Percentiles rank a stretch among this genome's conserved stretches.
Conservation (phyloP, 805 yeast genomes). For the Lachancea lanzarotensis region DNA sequence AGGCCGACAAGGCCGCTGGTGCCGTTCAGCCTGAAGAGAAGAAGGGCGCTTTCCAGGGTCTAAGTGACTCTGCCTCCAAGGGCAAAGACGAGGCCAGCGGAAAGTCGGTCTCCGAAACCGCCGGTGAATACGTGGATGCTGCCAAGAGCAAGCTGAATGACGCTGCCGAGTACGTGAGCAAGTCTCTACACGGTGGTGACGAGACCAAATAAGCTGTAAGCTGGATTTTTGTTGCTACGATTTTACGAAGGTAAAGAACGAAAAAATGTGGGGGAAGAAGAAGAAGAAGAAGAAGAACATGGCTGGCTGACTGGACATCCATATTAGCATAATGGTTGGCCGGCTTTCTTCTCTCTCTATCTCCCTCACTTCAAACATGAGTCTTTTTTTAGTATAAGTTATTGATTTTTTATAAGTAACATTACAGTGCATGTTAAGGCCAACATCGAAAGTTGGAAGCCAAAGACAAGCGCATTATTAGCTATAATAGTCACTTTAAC, state of each 20-base stretch:
- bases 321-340: too few species aligned
- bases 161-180: conserved; percentile 41
- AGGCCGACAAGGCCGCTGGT: conserved; percentile 58
- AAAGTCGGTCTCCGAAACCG: conserved; percentile 47
- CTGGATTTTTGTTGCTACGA: background rate
- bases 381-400: too few species aligned
- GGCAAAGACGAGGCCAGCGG: conserved; percentile 48
- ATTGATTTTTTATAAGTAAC: too few species aligned
- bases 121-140: conserved; percentile 49
- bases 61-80: conserved; percentile 51
- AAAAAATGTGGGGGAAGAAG: conserved; percentile 48
- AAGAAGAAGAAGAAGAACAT: conserved; percentile 63
- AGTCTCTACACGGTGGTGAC: conserved; percentile 50
- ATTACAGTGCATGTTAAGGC: too few species aligned
- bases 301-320: too few species aligned
- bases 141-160: conserved; percentile 47
- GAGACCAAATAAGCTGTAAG: conserved; percentile 17
- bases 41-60: conserved; percentile 65
- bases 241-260: too few species aligned
- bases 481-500: too few species aligned
- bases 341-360: too few species aligned
- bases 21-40: conserved; percentile 55
- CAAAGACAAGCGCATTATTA: too few species aligned
- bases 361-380: too few species aligned
- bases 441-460: too few species aligned